Base-by-base conservation (phyloP, 192 early-diverging fungal species). In the Funneliformis mosseae region DNA sequence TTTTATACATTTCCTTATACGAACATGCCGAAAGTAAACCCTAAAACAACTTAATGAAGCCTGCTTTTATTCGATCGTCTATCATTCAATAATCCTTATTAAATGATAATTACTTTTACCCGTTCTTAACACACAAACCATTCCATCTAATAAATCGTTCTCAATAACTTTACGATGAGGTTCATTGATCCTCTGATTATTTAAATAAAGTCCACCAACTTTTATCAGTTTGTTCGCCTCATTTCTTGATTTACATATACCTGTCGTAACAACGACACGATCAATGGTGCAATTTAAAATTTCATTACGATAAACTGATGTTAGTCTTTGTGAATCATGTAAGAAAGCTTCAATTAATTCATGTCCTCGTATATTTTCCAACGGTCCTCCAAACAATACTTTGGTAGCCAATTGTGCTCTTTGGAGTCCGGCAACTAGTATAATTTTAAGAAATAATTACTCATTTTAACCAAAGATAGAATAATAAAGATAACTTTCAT, bases 81-180 rank as follows among this genome's bases (percentile, higher is more conserved):
- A 27, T 74, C 23, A 59, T n/a, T 50, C 50, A 33, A 59, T 38
- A 74, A 74, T 10, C n/a, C 16, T 5, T 50, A 95, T 78, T 45
- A 97, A 82, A 42, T 84, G 86, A 70, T 96, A 94, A 45, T 94
- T 92, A 59, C 88, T 90, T 86, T 96, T 98, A 50, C 96, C 96
- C 9, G 89, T 89, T 46, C 95, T 82, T 4, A 98, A 64, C 9
- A 94, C 82, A 43, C 91, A 93, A 18, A 96, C 87, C 2, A 84
- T 78, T 21, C 87, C 90, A 76, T 93, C 92, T 21, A 95, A 83
- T 82, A 94, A 87, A 78, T 93, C 90, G 38, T 73, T 80, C 5
- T 86, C 83, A 5, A 41, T 18, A 8, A 93, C 72, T 41, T 76
- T 80, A 42, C 84, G 79, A 11, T 83, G 39, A 25, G 86, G 77